A percentile compares a stretch with the other conserved stretches of the same genome.
Evolutionary conservation across 2,329 filamentous ascomycete genomes (phyloP).

Genomic region (Xylariaceae sp.): DNA sequence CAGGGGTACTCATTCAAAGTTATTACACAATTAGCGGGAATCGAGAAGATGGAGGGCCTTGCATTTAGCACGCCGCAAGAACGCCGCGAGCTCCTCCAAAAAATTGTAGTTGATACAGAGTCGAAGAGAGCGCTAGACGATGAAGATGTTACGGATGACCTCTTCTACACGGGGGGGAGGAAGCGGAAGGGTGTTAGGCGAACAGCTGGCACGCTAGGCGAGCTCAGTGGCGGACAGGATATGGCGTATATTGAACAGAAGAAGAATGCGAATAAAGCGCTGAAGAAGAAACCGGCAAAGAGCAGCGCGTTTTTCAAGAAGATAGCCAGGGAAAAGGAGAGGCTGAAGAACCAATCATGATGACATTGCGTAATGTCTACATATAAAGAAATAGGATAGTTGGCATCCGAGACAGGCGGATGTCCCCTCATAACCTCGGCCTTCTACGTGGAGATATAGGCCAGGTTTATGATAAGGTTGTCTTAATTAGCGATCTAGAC

Average conservation of each 20-base stretch:
- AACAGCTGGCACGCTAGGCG: constrained; percentile 82
- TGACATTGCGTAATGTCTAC: constrained; percentile 5
- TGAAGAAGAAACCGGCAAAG: constrained; percentile 62
- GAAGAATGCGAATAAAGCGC: constrained; percentile 67
- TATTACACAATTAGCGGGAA: constrained; percentile 91
- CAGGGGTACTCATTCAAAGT: constrained; percentile 99
- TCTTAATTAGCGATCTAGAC: background rate
- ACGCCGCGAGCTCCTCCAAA: constrained; percentile 82
- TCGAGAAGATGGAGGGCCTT: constrained; percentile 80
- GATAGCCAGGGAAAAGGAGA: constrained; percentile 62
- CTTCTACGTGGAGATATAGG: background rate
- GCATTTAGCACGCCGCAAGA: constrained; percentile 79
- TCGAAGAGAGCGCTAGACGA: constrained; percentile 62
- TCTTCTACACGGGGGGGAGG: constrained; percentile 38
- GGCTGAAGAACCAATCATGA: constrained; percentile 40
- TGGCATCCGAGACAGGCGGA: background rate
- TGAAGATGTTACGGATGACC: constrained; percentile 62
- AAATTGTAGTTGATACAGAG: constrained; percentile 87
- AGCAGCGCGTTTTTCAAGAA: constrained; percentile 68
- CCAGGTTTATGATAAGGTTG: background rate
- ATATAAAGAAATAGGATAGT: background rate
- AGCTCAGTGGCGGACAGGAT: constrained; percentile 87
- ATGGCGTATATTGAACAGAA: constrained; percentile 96
- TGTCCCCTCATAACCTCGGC: background rate
- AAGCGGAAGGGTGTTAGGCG: constrained; percentile 66